Base-by-base conservation (phyloP, 2,329 filamentous ascomycete genomes). In the Alternaria hordeiaustralica region DNA sequence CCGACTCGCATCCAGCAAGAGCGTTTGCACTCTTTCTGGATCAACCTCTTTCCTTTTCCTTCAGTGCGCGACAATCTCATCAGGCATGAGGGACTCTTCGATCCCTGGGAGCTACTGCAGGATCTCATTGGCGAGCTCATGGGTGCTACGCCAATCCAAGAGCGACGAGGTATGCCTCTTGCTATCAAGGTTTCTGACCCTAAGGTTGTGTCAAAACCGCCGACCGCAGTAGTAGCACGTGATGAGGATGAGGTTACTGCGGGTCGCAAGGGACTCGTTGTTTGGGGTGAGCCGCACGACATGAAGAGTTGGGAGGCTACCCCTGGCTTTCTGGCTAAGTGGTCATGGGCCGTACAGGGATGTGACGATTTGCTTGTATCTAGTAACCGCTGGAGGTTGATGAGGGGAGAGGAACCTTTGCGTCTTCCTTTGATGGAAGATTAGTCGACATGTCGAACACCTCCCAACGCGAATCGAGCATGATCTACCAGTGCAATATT, bases 21-120 rank as follows among this genome's bases (percentile, higher is more conserved):
- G 3, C 73, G 86, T 12, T 82, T 83, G 2, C 86, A 88, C 64
- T 86, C 88, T 64, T 85, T 86, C 1, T 65, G 87, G 15, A 74
- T 88, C 20, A 87, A 88, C 69, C 75, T 88, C 47, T 71, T 88
- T 2, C 87, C 86, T 1, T 88, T 86, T 86, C 85, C 87, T 2
- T 75, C 69, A 28, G 82, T 84, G 30, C 80, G 87, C 12, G 84
- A 87, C 65, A 82, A 83, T 56, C 75, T 86, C 49, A 84, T 88
- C 20, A 30, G 41, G 23, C 44, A 26, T 6, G 55, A 51, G 26
- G 55, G 43, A 41, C 36, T 5, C 8, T 55, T 62, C 20, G 63
- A 65, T 20, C 58, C 55, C 21, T 54, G 55, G 43, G 59, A 58
- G 23, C 28, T 65, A 18, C 5, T 58, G 10, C 46, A 54, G 28